A percentile compares a stretch with the other conserved stretches of the same genome.
phyloP scores from a whole-genome alignment of 768 basidiomycete genomes.

The Calocera viscosa region DNA sequence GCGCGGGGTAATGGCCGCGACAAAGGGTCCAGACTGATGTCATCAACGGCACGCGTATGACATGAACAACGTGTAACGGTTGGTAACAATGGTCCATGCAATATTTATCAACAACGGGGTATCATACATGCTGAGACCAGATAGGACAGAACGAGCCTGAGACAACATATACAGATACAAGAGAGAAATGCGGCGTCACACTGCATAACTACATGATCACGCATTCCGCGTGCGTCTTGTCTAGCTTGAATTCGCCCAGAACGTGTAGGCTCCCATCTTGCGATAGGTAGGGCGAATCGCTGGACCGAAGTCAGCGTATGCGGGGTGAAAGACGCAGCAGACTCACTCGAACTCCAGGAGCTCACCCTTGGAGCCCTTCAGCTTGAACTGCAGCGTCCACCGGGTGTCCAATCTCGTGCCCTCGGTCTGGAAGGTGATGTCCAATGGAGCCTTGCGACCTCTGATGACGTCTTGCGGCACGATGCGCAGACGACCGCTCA shows the following conservation, averaged over 20 bases:
- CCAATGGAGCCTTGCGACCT: not conserved
- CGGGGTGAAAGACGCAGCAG: not conserved
- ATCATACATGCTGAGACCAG: too few relatives aligned
- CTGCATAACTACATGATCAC: not conserved
- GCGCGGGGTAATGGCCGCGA: too few relatives aligned
- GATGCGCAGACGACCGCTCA: not conserved
- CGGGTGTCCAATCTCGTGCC: not conserved
- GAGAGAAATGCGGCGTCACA: not conserved
- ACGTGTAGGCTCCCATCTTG: slow-evolving; percentile 2
- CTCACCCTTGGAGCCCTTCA: not conserved
- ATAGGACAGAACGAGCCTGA: too few relatives aligned
- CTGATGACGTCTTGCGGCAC: not conserved
- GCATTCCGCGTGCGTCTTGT: slow-evolving; percentile 2
- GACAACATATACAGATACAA: not conserved
- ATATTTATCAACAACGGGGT: too few relatives aligned
- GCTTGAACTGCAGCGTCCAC: slow-evolving; percentile 2
- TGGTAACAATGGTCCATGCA: too few relatives aligned
- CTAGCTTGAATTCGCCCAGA: slow-evolving; percentile 3
- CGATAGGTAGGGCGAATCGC: not conserved
- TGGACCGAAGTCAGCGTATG: not conserved
- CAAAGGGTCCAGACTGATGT: too few relatives aligned
- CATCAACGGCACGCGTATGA: too few relatives aligned
- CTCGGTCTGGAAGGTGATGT: not conserved
- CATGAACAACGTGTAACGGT: too few relatives aligned
- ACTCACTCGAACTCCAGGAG: not conserved